Evolutionary conservation across 1,139 yeast genomes (phyloP).

Genomic region (Wickerhamomyces sp.): DNA sequence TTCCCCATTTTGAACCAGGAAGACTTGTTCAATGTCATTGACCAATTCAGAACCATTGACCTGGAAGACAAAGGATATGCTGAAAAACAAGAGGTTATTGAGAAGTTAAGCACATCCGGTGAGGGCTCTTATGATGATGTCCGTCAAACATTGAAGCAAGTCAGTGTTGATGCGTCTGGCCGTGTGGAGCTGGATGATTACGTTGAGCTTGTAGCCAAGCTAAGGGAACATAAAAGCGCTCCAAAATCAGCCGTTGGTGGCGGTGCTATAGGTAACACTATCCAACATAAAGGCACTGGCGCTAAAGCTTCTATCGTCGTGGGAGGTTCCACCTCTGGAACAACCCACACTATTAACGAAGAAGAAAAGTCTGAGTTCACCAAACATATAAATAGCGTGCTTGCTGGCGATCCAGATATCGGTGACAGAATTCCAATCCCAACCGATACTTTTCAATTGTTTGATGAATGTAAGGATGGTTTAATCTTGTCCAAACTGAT

Average conservation of each 20-base stretch:
- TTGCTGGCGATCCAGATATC: slow-evolving; percentile 84
- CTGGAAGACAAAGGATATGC: slow-evolving; percentile 93
- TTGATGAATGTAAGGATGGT: slow-evolving; percentile 97
- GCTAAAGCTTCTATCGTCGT: slow-evolving; percentile 68
- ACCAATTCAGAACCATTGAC: slow-evolving; percentile 78
- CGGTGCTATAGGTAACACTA: slow-evolving; percentile 21
- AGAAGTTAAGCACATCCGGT: slow-evolving; percentile 75
- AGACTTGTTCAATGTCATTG: slow-evolving; percentile 80
- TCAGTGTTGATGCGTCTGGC: slow-evolving; percentile 94
- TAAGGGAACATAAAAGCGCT: slow-evolving; percentile 43
- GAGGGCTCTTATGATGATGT: slow-evolving; percentile 85
- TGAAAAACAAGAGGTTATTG: slow-evolving; percentile 86
- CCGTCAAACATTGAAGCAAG: slow-evolving; percentile 86
- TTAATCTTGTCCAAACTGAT: slow-evolving; percentile 87
- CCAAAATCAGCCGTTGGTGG: slow-evolving; percentile 27
- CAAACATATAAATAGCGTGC: slow-evolving; percentile 87
- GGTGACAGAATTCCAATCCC: slow-evolving; percentile 89
- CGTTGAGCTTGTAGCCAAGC: slow-evolving; percentile 76
- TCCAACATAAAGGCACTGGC: slow-evolving; percentile 50
- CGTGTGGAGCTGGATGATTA: slow-evolving; percentile 95
- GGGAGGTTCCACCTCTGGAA: slow-evolving; percentile 79
- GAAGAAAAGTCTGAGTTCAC: slow-evolving; percentile 97
- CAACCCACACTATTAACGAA: slow-evolving; percentile 95
- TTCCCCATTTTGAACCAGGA: slow-evolving; percentile 83
- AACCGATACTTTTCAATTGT: slow-evolving; percentile 89